These are phyloP conservation scores for Prunella vulgaris DNA, from an alignment of 257 asterid genomes.

Conservation along the genomic window DNA sequence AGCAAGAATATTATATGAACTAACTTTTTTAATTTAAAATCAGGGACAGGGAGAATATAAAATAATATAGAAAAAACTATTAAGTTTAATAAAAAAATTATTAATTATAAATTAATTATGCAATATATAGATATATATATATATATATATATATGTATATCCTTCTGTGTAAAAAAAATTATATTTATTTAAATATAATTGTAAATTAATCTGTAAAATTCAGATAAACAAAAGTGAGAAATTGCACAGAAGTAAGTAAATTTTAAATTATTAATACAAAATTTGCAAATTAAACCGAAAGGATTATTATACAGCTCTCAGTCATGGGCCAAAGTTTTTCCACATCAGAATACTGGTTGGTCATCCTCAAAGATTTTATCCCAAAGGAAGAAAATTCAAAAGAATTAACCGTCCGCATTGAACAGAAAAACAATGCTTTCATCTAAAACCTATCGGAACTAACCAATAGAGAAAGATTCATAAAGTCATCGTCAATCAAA, in stretches of 20 bases:
- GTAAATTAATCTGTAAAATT: neutral
- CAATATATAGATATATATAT: too few species aligned
- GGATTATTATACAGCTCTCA: conserved; percentile 38
- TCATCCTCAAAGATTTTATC: conserved; percentile 28
- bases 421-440: conserved; percentile 29
- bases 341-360: conserved; percentile 38
- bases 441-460: conserved; percentile 28
- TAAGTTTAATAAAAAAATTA: too few species aligned
- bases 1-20: too few species aligned
- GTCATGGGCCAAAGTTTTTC: conserved; percentile 52
- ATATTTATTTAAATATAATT: too few species aligned
- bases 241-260: neutral
- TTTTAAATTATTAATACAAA: neutral
- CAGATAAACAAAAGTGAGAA: neutral
- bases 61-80: too few species aligned
- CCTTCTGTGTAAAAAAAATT: too few species aligned
- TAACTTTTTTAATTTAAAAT: too few species aligned
- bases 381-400: conserved; percentile 15
- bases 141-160: too few species aligned
- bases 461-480: conserved; percentile 35
- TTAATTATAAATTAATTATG: too few species aligned
- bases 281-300: neutral
- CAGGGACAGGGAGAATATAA: too few species aligned
- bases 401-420: conserved; percentile 16
- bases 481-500: conserved; percentile 27